These are phyloP conservation scores for Lachancea lanzarotensis DNA, from an alignment of 805 yeast genomes.

Conservation along the genomic window DNA sequence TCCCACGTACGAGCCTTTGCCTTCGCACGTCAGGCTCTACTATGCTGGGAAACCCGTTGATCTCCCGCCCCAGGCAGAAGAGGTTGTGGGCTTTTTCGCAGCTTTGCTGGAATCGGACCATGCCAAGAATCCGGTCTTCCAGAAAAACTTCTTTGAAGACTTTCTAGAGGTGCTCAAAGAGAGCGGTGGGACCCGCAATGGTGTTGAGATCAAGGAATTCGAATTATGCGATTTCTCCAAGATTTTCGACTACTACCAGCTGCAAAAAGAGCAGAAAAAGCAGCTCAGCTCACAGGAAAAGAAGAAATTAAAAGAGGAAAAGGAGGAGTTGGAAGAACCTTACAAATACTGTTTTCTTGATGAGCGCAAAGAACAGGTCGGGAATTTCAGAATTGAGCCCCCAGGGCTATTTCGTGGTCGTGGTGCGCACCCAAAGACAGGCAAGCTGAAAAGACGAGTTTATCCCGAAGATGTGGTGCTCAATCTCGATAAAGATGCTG, in stretches of 20 bases:
- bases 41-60: slow-evolving; percentile 73
- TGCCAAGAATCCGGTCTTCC: slow-evolving; percentile 79
- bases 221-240: slow-evolving; percentile 69
- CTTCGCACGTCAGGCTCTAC: slow-evolving; percentile 62
- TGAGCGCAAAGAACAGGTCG: slow-evolving; percentile 87
- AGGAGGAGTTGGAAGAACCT: slow-evolving; percentile 70
- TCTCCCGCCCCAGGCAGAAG: slow-evolving; percentile 80
- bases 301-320: slow-evolving; percentile 62
- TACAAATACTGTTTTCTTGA: slow-evolving; percentile 74
- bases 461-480: slow-evolving; percentile 83
- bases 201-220: slow-evolving; percentile 48
- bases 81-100: slow-evolving; percentile 92
- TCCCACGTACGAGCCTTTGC: slow-evolving; percentile 83
- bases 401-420: slow-evolving; percentile 95
- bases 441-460: slow-evolving; percentile 81
- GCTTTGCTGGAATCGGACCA: slow-evolving; percentile 87
- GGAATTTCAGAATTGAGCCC: slow-evolving; percentile 91
- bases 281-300: slow-evolving; percentile 65
- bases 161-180: slow-evolving; percentile 64
- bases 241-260: slow-evolving; percentile 67
- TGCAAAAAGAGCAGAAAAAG: slow-evolving; percentile 65
- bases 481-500: slow-evolving; percentile 66
- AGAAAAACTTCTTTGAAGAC: slow-evolving; percentile 78
- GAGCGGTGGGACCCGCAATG: slow-evolving; percentile 51
- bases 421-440: slow-evolving; percentile 96